Conservation (phyloP, 306 rosid genomes). For the Trifolium fragiferum region DNA sequence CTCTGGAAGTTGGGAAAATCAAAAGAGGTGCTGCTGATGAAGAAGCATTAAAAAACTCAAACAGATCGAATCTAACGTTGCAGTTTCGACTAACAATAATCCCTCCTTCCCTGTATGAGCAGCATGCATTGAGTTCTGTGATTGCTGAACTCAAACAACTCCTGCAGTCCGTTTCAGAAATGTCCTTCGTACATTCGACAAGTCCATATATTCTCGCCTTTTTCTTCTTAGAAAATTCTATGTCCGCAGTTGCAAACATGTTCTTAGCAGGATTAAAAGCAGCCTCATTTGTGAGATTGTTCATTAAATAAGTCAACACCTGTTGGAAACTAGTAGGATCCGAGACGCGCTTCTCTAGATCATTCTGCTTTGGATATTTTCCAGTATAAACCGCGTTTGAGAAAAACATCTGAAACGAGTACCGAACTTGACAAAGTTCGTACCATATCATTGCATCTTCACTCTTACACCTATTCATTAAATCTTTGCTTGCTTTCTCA, state of each 20-base stretch:
- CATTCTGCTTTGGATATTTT: constrained; percentile 41
- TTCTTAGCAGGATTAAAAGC: constrained; percentile 27
- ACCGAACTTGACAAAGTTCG: constrained; percentile 61
- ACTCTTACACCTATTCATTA: constrained; percentile 44
- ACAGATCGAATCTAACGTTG: constrained; percentile 50
- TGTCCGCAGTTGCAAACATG: constrained; percentile 61
- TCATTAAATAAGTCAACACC: constrained; percentile 42
- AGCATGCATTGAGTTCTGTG: constrained; percentile 47
- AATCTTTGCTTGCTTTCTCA: constrained; percentile 52
- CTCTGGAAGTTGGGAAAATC: constrained; percentile 39
- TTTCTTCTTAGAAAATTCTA: constrained; percentile 13
- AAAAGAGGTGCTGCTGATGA: constrained; percentile 29
- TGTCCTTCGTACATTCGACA: constrained; percentile 63
- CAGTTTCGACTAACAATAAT: constrained; percentile 51
- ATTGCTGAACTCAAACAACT: constrained; percentile 54
- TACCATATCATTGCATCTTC: constrained; percentile 68
- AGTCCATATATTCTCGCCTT: constrained; percentile 55
- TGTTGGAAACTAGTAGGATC: constrained; percentile 35
- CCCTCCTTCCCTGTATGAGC: constrained; percentile 47
- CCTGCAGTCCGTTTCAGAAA: constrained; percentile 30
- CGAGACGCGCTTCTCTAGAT: constrained; percentile 39
- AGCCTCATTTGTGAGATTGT: constrained; percentile 41
- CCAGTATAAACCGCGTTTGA: constrained; percentile 45
- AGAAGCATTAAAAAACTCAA: constrained; percentile 45
- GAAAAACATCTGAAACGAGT: constrained; percentile 51